phyloP scores from a whole-genome alignment of 2,329 filamentous ascomycete species.

The Fusarium odoratissimum region DNA sequence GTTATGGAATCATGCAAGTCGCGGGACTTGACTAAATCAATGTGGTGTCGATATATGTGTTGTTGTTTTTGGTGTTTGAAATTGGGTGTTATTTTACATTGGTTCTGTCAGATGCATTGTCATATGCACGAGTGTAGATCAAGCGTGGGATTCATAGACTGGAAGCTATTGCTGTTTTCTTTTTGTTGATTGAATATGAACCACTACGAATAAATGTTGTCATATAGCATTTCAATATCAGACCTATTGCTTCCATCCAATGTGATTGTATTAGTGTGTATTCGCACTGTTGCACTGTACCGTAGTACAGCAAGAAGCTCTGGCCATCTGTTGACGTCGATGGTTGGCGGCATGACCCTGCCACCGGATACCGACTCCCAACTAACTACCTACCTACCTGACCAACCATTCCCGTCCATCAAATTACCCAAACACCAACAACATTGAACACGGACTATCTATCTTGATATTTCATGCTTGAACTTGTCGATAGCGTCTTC shows the following conservation, averaged over 20 bases:
- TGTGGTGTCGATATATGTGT: background rate
- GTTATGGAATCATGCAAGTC: slow-evolving; percentile 89
- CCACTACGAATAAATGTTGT: background rate
- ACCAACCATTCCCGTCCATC: background rate
- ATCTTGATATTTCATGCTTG: background rate
- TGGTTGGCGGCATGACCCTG: slow-evolving; percentile 35
- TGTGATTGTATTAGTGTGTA: slow-evolving; percentile 4
- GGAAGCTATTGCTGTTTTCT: background rate
- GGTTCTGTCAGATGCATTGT: slow-evolving; percentile 1
- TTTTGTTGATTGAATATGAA: background rate
- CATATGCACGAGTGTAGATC: slow-evolving; percentile 28
- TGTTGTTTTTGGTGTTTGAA: background rate
- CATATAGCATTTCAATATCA: too few species aligned
- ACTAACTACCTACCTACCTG: background rate
- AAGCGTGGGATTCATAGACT: slow-evolving; percentile 36
- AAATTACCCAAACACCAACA: slow-evolving; percentile 6
- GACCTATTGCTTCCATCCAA: background rate
- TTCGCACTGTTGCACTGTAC: slow-evolving; percentile 42
- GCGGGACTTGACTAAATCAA: slow-evolving; percentile 66
- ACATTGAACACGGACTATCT: slow-evolving; percentile 2
- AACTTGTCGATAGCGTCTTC: background rate
- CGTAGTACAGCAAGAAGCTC: slow-evolving; percentile 37
- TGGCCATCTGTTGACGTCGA: slow-evolving; percentile 49
- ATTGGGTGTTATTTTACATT: slow-evolving; percentile 4
- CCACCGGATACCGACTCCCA: slow-evolving; percentile 22